Evolutionary conservation across 2,329 filamentous ascomycete species (phyloP).

Genomic region (Pseudogymnoascus sp.): DNA sequence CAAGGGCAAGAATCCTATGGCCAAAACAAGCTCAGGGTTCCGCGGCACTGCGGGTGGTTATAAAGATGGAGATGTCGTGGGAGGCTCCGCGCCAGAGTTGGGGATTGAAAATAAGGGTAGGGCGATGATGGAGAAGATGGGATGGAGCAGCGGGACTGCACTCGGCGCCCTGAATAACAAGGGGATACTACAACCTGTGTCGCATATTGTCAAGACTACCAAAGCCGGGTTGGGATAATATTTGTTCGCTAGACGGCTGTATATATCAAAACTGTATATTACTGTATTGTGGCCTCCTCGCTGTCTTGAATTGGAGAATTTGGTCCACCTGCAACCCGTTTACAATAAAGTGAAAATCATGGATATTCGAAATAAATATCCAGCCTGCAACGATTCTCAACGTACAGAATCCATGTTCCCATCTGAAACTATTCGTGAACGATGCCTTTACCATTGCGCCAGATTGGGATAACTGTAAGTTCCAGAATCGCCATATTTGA

Average conservation of each 20-base stretch:
- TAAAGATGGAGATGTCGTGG: slow-evolving; percentile 81
- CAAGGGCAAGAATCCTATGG: slow-evolving; percentile 26
- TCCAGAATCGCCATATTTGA: not conserved
- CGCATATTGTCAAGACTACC: slow-evolving; percentile 77
- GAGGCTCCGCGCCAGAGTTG: slow-evolving; percentile 75
- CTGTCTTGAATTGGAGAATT: not conserved
- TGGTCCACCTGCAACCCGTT: not conserved
- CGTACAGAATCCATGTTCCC: not conserved
- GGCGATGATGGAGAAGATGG: slow-evolving; percentile 92
- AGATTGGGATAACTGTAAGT: not conserved
- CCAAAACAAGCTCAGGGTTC: slow-evolving; percentile 27
- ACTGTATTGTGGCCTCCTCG: not conserved
- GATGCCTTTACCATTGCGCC: not conserved
- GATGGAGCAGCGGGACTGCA: slow-evolving; percentile 81
- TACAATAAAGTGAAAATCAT: not conserved
- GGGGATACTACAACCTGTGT: slow-evolving; percentile 78
- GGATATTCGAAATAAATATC: not conserved
- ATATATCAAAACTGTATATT: slow-evolving; percentile 8
- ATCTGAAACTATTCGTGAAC: not conserved
- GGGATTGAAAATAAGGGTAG: slow-evolving; percentile 76
- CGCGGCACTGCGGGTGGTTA: slow-evolving; percentile 48
- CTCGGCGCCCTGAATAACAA: slow-evolving; percentile 77
- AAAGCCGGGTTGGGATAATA: slow-evolving; percentile 68
- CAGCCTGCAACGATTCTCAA: not conserved
- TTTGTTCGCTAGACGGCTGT: not conserved